A percentile compares a stretch with the other conserved stretches of the same genome.
Conservation (phyloP, 208 protist species). For the Crithidia thermophila region DNA sequence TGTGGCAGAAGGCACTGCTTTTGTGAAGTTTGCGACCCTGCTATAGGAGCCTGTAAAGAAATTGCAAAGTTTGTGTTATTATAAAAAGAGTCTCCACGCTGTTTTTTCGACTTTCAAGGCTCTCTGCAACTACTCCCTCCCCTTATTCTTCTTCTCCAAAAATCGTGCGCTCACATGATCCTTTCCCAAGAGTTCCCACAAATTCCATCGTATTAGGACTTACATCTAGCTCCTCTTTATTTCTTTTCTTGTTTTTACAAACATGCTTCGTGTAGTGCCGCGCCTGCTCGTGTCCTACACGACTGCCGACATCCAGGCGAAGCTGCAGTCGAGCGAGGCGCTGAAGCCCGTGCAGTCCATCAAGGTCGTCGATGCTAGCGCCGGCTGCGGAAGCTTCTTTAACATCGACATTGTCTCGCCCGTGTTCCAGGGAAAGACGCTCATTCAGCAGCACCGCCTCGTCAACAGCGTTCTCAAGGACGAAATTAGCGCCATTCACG, state of each 20-base stretch:
- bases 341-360: slow-evolving; percentile 64
- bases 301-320: slow-evolving; percentile 74
- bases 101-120: no score
- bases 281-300: slow-evolving; percentile 38
- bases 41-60: no score
- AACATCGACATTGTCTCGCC: slow-evolving; percentile 78
- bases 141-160: no score
- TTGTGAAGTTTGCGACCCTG: no score
- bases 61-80: no score
- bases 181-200: no score
- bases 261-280: slow-evolving; percentile 23
- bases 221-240: no score
- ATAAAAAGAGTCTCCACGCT: no score
- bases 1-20: no score
- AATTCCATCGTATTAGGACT: no score
- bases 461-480: slow-evolving; percentile 82
- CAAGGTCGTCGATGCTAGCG: slow-evolving; percentile 73
- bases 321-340: slow-evolving; percentile 49
- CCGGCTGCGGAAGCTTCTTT: slow-evolving; percentile 87
- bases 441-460: slow-evolving; percentile 88
- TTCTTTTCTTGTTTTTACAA: not conserved
- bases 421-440: slow-evolving; percentile 68
- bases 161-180: no score
- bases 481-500: slow-evolving; percentile 87
- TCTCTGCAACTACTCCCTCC: no score